These are phyloP conservation scores for Thielaviopsis musarum DNA, from an alignment of 2,329 filamentous ascomycete genomes.

Conservation along the genomic window DNA sequence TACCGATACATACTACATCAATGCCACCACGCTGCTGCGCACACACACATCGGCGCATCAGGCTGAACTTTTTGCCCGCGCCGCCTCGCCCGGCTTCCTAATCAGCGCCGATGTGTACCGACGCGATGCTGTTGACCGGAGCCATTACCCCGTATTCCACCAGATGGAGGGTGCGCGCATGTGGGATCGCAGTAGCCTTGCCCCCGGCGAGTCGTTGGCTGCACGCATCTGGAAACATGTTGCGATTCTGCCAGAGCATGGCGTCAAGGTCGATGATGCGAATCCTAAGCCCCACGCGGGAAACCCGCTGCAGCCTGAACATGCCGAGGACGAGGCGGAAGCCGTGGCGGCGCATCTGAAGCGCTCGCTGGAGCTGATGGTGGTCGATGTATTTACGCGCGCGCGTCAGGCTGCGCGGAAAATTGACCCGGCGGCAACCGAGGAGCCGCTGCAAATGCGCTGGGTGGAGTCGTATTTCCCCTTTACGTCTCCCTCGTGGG, in stretches of 20 bases:
- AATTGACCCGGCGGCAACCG: slow-evolving; percentile 39
- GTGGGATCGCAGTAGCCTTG: slow-evolving; percentile 56
- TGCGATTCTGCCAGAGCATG: slow-evolving; percentile 52
- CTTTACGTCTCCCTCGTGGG: slow-evolving; percentile 90
- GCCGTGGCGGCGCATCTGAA: slow-evolving; percentile 77
- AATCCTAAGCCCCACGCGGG: slow-evolving; percentile 61
- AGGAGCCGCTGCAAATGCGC: slow-evolving; percentile 66
- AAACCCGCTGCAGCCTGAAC: slow-evolving; percentile 69
- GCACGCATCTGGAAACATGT: slow-evolving; percentile 54
- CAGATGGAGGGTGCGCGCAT: slow-evolving; percentile 93
- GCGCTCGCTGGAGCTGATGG: slow-evolving; percentile 72
- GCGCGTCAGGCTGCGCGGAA: slow-evolving; percentile 57
- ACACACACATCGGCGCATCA: slow-evolving; percentile 95
- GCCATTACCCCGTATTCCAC: slow-evolving; percentile 93
- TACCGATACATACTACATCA: slow-evolving; percentile 93
- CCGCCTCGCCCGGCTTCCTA: slow-evolving; percentile 64
- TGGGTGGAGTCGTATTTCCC: slow-evolving; percentile 98
- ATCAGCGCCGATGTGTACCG: slow-evolving; percentile 92
- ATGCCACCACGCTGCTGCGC: slow-evolving; percentile 63
- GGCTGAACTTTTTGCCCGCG: slow-evolving; percentile 58
- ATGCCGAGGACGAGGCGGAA: slow-evolving; percentile 61
- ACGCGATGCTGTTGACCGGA: slow-evolving; percentile 83
- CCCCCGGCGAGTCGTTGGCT: slow-evolving; percentile 35
- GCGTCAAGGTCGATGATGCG: slow-evolving; percentile 65
- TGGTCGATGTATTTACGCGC: slow-evolving; percentile 72